Conservation (phyloP, 148 eudicot genomes). For the Linanthus parryae region DNA sequence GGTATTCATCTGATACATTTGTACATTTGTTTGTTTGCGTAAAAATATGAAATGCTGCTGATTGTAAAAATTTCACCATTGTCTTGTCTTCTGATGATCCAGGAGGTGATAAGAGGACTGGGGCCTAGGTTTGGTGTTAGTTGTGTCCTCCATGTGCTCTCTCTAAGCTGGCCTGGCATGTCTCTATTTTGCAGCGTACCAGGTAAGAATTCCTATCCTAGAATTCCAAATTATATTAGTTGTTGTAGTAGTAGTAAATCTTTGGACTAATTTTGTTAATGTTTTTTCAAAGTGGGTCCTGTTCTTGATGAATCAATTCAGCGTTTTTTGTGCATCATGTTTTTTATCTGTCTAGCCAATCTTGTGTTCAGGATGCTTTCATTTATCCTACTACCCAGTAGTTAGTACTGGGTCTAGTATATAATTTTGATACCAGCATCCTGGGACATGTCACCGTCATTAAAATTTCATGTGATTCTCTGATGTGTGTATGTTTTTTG, state of each 20-base stretch:
- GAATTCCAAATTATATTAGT: background rate
- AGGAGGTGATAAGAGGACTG: conserved; percentile 1
- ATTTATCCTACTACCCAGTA: too few species aligned
- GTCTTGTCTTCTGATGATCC: background rate
- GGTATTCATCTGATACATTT: background rate
- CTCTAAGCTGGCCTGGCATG: background rate
- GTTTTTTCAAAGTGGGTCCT: background rate
- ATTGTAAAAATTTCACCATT: conserved; percentile 1
- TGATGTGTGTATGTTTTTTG: too few species aligned
- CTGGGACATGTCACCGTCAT: too few species aligned
- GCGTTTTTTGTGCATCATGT: background rate
- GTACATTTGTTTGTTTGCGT: background rate
- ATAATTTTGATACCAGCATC: too few species aligned
- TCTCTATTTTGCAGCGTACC: conserved; percentile 1
- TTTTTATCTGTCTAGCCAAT: too few species aligned
- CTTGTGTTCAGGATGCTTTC: too few species aligned
- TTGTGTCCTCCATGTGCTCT: conserved; percentile 17
- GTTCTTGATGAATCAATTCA: background rate
- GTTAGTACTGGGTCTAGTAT: too few species aligned
- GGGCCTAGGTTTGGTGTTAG: conserved; percentile 9
- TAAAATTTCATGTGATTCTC: too few species aligned
- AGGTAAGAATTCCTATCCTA: conserved; percentile 7
- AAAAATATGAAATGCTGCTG: background rate
- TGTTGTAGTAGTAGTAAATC: background rate
- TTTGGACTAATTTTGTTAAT: background rate